Conservation (phyloP, 805 yeast species). For the Candida piceae region DNA sequence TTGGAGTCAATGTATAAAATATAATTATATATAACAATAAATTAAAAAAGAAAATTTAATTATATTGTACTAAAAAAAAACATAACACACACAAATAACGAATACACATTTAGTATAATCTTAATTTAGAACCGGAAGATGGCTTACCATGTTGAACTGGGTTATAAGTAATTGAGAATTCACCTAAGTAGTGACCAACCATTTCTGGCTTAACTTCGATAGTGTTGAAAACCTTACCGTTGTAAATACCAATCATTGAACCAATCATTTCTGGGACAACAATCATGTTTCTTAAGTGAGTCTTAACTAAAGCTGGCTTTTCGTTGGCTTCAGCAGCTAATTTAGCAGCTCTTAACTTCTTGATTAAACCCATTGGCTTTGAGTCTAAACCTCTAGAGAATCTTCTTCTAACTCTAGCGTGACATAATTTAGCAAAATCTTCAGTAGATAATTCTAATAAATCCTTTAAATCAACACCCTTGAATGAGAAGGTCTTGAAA, state of each 20-base stretch:
- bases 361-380: slow-evolving; percentile 93
- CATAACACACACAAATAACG: too few relatives aligned
- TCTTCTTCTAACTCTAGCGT: slow-evolving; percentile 99
- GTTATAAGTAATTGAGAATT: slow-evolving; percentile 98
- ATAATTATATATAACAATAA: too few relatives aligned
- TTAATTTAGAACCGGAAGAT: slow-evolving; percentile 34
- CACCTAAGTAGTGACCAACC: slow-evolving; percentile 99
- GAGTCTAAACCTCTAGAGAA: slow-evolving; percentile 95
- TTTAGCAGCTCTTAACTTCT: slow-evolving; percentile 97
- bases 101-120: slow-evolving; percentile 30
- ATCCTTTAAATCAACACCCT: slow-evolving; percentile 96
- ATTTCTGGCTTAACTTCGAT: slow-evolving; percentile 99
- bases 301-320: slow-evolving; percentile 97
- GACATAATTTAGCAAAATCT: slow-evolving; percentile 94
- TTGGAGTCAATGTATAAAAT: too few relatives aligned
- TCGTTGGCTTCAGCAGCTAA: slow-evolving; percentile 84
- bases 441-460: slow-evolving; percentile 91
- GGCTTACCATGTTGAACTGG: slow-evolving; percentile 96
- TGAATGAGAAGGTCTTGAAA: slow-evolving; percentile 96
- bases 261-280: slow-evolving; percentile 99
- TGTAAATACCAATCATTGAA: slow-evolving; percentile 97
- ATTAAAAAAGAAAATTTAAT: slow-evolving; percentile 4
- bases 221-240: slow-evolving; percentile 99
- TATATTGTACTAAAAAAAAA: neutral
- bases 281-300: slow-evolving; percentile 99